A percentile compares a stretch with the other conserved stretches of the same genome.
Evolutionary conservation across 805 yeast genomes (phyloP).

Genomic region (Middelhovenomyces tepae): DNA sequence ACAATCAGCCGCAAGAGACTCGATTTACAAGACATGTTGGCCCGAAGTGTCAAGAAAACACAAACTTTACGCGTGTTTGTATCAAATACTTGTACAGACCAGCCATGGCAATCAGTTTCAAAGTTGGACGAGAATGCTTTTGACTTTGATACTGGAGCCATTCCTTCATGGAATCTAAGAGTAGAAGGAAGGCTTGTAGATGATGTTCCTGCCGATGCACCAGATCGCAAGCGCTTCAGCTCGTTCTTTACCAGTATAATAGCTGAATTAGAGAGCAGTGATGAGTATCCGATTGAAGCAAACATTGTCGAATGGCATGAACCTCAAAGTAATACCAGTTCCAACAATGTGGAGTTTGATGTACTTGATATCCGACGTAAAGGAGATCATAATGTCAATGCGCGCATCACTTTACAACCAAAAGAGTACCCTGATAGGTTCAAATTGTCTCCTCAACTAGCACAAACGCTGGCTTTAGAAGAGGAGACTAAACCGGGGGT

Average conservation of each 20-base stretch:
- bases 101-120: slow-evolving; percentile 66
- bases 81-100: slow-evolving; percentile 75
- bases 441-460: slow-evolving; percentile 54
- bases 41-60: slow-evolving; percentile 39
- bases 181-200: slow-evolving; percentile 76
- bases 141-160: slow-evolving; percentile 24
- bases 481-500: slow-evolving; percentile 85
- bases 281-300: slow-evolving; percentile 23
- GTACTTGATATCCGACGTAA: slow-evolving; percentile 80
- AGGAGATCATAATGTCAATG: slow-evolving; percentile 57
- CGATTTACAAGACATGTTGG: slow-evolving; percentile 68
- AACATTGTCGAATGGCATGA: slow-evolving; percentile 87
- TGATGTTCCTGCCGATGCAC: slow-evolving; percentile 39
- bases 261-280: slow-evolving; percentile 49
- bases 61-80: slow-evolving; percentile 69
- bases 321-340: slow-evolving; percentile 33
- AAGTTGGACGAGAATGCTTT: slow-evolving; percentile 28
- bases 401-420: slow-evolving; percentile 71
- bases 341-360: slow-evolving; percentile 54
- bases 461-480: slow-evolving; percentile 61
- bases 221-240: slow-evolving; percentile 55
- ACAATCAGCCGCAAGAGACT: slow-evolving; percentile 73
- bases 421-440: slow-evolving; percentile 64
- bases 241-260: slow-evolving; percentile 77
- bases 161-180: slow-evolving; percentile 69